Evolutionary conservation across 1,139 yeast genomes (phyloP).

Genomic region (Sugiyamaella novakii): DNA sequence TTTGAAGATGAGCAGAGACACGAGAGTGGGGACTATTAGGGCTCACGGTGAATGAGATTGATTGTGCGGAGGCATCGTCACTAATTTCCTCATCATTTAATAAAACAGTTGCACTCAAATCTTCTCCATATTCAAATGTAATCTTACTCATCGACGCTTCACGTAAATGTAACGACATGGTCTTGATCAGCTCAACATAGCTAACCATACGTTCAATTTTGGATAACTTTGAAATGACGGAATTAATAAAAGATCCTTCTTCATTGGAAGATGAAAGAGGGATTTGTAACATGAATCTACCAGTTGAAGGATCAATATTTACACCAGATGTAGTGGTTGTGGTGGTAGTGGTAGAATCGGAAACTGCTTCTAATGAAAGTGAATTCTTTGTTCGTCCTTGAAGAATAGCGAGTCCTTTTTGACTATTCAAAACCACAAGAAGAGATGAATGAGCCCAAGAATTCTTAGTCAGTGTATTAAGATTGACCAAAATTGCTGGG

Average conservation of each 20-base stretch:
- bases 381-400: conserved; percentile 33
- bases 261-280: conserved; percentile 17
- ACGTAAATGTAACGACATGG: conserved; percentile 32
- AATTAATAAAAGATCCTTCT: conserved; percentile 26
- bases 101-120: conserved; percentile 29
- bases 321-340: conserved; percentile 15
- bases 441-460: conserved; percentile 37
- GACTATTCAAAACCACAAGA: conserved; percentile 20
- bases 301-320: conserved; percentile 31
- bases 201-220: conserved; percentile 39
- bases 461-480: conserved; percentile 27
- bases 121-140: conserved; percentile 34
- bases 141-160: conserved; percentile 38
- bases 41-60: conserved; percentile 3
- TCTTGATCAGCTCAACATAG: conserved; percentile 35
- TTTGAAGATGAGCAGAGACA: conserved; percentile 33
- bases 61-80: not conserved
- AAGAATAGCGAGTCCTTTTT: conserved; percentile 25
- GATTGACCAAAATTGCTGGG: conserved; percentile 33
- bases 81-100: conserved; percentile 10
- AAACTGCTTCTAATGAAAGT: conserved; percentile 9
- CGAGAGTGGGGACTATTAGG: conserved; percentile 33
- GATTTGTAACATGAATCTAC: conserved; percentile 31
- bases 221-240: conserved; percentile 28
- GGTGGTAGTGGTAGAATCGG: not conserved